phyloP scores from a whole-genome alignment of 2,329 filamentous ascomycete species.

The Pezicula carpinea region DNA sequence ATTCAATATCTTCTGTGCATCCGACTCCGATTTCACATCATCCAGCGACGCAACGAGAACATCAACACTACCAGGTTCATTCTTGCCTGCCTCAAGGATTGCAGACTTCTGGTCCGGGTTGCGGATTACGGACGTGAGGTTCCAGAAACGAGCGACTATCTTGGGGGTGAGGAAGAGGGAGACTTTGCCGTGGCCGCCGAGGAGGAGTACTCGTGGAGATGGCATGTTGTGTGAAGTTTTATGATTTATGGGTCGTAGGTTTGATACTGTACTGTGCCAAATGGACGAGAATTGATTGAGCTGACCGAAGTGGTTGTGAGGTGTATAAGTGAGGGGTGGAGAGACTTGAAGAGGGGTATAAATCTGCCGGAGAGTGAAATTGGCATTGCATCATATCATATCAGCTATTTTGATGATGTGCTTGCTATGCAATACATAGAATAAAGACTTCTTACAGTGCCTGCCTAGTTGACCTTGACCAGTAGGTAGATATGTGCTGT shows the following conservation, averaged over 20 bases:
- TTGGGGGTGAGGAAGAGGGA: constrained; percentile 71
- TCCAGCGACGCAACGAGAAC: constrained; percentile 69
- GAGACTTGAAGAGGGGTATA: not conserved
- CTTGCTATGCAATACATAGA: not conserved
- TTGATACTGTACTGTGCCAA: too few species aligned
- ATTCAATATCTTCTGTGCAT: constrained; percentile 59
- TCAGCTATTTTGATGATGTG: not conserved
- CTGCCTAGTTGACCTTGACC: too few species aligned
- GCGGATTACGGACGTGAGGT: constrained; percentile 74
- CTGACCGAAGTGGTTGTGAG: too few species aligned
- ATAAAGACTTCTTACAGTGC: not conserved
- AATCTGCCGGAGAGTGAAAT: too few species aligned
- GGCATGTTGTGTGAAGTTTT: constrained; percentile 1
- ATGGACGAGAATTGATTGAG: too few species aligned
- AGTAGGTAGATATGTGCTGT: too few species aligned
- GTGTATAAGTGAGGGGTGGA: too few species aligned
- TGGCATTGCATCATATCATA: too few species aligned
- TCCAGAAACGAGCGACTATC: constrained; percentile 69
- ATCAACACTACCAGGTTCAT: constrained; percentile 53
- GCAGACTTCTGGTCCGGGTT: constrained; percentile 60
- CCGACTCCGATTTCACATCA: constrained; percentile 58
- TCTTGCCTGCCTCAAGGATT: constrained; percentile 50
- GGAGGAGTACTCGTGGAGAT: constrained; percentile 57
- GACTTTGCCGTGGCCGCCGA: constrained; percentile 80
- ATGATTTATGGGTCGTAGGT: not conserved